These are phyloP conservation scores for Mucor circinelloides DNA, from an alignment of 371 early-diverging fungal species.

Conservation along the genomic window DNA sequence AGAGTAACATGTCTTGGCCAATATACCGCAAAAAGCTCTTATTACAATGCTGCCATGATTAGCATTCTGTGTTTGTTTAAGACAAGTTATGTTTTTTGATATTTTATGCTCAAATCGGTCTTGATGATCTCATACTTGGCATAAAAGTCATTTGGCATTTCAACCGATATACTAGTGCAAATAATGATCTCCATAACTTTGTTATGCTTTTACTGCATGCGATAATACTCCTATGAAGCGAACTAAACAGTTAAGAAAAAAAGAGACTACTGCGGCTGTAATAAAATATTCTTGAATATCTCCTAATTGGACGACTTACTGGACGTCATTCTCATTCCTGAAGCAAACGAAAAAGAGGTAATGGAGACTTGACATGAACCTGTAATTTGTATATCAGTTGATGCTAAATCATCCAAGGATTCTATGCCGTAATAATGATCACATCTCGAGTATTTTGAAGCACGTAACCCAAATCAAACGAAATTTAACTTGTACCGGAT, in stretches of 20 bases:
- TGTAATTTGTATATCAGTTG: not conserved
- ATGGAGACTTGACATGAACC: not conserved
- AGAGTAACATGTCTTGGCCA: not conserved
- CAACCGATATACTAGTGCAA: not conserved
- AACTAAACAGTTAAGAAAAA: not conserved
- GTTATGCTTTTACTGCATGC: not conserved
- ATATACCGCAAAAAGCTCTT: not conserved
- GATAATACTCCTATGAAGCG: not conserved
- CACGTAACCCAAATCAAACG: too few species aligned
- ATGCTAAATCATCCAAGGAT: not conserved
- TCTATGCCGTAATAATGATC: not conserved
- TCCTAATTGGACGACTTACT: not conserved
- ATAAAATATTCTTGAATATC: not conserved
- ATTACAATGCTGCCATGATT: not conserved
- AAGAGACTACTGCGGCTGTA: not conserved
- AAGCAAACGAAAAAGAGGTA: not conserved
- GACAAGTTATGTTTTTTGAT: not conserved
- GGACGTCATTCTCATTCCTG: not conserved
- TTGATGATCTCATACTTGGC: not conserved
- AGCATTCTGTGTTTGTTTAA: not conserved
- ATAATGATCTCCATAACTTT: not conserved
- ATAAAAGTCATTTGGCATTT: not conserved
- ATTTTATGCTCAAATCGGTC: not conserved
- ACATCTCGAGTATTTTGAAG: not conserved
- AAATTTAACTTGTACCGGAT: too few species aligned